phyloP scores from a whole-genome alignment of 805 yeast species.

The Ogataea dorogensis region DNA sequence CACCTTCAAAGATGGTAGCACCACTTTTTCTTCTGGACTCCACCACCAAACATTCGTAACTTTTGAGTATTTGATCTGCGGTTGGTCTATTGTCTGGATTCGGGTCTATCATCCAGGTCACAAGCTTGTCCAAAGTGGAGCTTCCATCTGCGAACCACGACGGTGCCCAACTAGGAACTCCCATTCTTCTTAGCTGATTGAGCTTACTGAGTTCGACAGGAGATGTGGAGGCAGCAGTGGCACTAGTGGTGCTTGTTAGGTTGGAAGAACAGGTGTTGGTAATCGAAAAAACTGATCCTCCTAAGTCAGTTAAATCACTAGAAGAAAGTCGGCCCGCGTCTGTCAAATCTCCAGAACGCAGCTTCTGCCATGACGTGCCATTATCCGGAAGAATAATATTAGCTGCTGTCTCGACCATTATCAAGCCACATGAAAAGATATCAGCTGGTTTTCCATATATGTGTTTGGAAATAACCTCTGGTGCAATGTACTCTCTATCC shows the following conservation, averaged over 20 bases:
- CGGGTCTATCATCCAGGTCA: constrained; percentile 87
- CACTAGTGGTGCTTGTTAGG: constrained; percentile 19
- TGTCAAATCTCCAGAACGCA: constrained; percentile 90
- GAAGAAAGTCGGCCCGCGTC: constrained; percentile 89
- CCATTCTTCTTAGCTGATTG: constrained; percentile 16
- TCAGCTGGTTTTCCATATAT: constrained; percentile 91
- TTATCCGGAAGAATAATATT: constrained; percentile 93
- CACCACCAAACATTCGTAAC: constrained; percentile 73
- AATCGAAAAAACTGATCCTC: constrained; percentile 23
- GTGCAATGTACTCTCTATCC: constrained; percentile 96
- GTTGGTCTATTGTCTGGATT: constrained; percentile 79
- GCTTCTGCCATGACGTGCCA: constrained; percentile 94
- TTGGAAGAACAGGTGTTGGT: constrained; percentile 21
- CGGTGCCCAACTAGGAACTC: constrained; percentile 84
- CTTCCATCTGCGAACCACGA: constrained; percentile 72
- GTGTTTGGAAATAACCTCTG: constrained; percentile 83
- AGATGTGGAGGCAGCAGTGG: constrained; percentile 12
- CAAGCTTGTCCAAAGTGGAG: constrained; percentile 72
- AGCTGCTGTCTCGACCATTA: constrained; percentile 94
- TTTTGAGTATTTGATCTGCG: constrained; percentile 64
- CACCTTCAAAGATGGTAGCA: constrained; percentile 93
- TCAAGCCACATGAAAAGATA: constrained; percentile 88
- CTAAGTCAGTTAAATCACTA: constrained; percentile 51
- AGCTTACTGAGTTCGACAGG: constrained; percentile 11
- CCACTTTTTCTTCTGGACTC: constrained; percentile 85